Percentiles rank a stretch among this genome's conserved stretches.
Evolutionary conservation across 2,329 filamentous ascomycete species (phyloP).

Genomic region (Aurifilum marmelostoma): DNA sequence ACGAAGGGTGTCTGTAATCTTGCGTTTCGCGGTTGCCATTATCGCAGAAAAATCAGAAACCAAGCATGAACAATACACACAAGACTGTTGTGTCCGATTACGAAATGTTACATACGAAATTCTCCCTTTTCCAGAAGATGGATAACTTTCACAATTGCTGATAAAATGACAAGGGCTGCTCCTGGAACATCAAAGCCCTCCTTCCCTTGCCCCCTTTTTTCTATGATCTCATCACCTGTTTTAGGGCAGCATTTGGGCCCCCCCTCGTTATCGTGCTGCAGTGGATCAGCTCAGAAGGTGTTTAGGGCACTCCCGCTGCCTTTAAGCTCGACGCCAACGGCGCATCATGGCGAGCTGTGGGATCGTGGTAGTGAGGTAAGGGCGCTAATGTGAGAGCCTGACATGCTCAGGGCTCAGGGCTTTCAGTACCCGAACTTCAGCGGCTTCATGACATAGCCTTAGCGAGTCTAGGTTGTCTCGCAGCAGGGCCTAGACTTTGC

Average conservation of each 20-base stretch:
- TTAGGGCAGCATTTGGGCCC: constrained; percentile 12
- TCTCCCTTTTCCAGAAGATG: neutral
- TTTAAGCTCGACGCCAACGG: neutral
- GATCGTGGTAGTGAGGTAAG: neutral
- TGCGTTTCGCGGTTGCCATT: neutral
- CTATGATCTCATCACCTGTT: constrained; percentile 12
- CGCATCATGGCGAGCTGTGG: neutral
- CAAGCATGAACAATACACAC: too few relatives aligned
- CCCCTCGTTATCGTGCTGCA: neutral
- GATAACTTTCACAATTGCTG: neutral
- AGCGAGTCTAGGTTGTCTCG: neutral
- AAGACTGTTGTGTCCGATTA: too few relatives aligned
- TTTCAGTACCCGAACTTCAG: neutral
- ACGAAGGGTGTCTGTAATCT: constrained; percentile 2
- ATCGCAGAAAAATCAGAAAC: neutral
- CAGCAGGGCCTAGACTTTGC: neutral
- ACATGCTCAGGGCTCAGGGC: neutral
- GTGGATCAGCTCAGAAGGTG: neutral
- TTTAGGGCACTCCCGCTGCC: neutral
- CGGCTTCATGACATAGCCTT: neutral
- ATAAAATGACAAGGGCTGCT: constrained; percentile 1
- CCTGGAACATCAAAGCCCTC: neutral
- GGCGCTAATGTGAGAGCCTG: neutral
- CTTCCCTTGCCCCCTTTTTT: neutral
- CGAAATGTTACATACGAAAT: too few relatives aligned